Conservation (phyloP, 2,329 filamentous ascomycete species). For the Phaeomoniella chlamydospora region DNA sequence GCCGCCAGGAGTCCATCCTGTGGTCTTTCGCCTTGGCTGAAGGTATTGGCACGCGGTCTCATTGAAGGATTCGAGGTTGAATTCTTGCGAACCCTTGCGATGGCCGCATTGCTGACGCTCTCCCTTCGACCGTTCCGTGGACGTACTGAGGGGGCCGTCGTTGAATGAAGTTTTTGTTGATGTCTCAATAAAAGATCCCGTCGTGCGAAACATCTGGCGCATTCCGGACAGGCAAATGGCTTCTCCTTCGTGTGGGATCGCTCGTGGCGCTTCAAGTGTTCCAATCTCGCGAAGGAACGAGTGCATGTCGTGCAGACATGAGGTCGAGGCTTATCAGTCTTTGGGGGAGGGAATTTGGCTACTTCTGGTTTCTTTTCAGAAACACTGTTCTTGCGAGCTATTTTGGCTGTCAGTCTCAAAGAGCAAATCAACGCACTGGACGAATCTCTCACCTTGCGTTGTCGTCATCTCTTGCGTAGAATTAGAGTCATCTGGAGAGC, state of each 20-base stretch:
- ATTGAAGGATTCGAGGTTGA: slow-evolving; percentile 62
- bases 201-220: slow-evolving; percentile 83
- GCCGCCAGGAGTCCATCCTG: slow-evolving; percentile 59
- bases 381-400: not conserved
- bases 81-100: slow-evolving; percentile 73
- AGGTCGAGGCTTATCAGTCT: slow-evolving; percentile 92
- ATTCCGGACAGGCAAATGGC: slow-evolving; percentile 94
- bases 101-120: slow-evolving; percentile 58
- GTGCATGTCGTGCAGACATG: slow-evolving; percentile 87
- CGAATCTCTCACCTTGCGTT: not conserved
- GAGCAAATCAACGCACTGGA: not conserved
- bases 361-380: slow-evolving; percentile 1
- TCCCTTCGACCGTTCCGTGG: slow-evolving; percentile 74
- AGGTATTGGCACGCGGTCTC: slow-evolving; percentile 86
- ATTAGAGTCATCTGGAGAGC: not conserved
- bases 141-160: slow-evolving; percentile 71
- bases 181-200: slow-evolving; percentile 84
- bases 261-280: slow-evolving; percentile 95
- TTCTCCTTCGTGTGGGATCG: slow-evolving; percentile 98
- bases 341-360: slow-evolving; percentile 50
- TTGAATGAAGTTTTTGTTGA: slow-evolving; percentile 96
- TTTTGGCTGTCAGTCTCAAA: not conserved
- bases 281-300: slow-evolving; percentile 83
- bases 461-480: not conserved
- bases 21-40: slow-evolving; percentile 75